Base-by-base conservation (phyloP, 306 rosid species). In the Sicyos baderoa region DNA sequence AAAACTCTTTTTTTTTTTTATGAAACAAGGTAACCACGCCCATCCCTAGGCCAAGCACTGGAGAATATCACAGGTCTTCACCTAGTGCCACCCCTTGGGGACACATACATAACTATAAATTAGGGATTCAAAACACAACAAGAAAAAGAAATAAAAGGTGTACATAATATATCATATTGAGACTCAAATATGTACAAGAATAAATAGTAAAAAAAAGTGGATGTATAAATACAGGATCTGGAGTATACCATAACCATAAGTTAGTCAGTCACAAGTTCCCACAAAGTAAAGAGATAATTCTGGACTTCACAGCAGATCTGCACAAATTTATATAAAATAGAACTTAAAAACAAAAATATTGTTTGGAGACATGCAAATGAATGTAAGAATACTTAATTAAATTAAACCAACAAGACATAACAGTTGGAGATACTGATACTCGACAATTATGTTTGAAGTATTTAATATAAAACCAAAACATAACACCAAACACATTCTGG, bases 191-290 rank as follows among this genome's bases (percentile, higher is more conserved):
- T 17, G 17, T 23, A 13, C 16, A 14, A 32, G 22, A 15, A 16
- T 59, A 32, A 11, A 35, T 3, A 3, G 67, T 61, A n/a, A 35
- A 61, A 61, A 61, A 37, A 47, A 45, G 55, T 66, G 53, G 16
- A 66, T 7, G 42, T 15, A 66, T 66, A 22, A 45, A 40, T 6
- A 11, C 2, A 64, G 35, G 55, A 7, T 47, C 32, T 12, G 35
- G 52, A 64, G 23, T 66, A 66, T 61, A 61, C 68, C 68, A 61
- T 61, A 17, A 17, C 21, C 69, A 66, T 66, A 47, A 66, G 71
- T 13, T 14, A 47, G 40, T 42, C 27, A 66, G 17, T 47, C 29
- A 44, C 17, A 35, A 35, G 47, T 21, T 66, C 55, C 71, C 71
- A 66, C 71, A 22, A 16, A 47, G 71, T 66, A 14, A 2, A 15